Conservation (phyloP, 2,329 filamentous ascomycete genomes). For the Paracoccidioides brasiliensis region DNA sequence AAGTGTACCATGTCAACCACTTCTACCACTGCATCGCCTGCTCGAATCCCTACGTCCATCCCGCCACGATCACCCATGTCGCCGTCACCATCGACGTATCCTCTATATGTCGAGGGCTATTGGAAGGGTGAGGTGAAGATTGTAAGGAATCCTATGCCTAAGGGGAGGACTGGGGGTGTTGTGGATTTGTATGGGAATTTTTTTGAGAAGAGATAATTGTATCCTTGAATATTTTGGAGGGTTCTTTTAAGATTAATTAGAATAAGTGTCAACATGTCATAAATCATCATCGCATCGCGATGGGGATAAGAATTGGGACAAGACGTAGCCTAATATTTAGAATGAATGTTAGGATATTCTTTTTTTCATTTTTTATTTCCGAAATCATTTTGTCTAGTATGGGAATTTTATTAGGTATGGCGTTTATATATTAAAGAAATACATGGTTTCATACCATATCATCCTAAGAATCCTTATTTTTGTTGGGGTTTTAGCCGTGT, state of each 20-base stretch:
- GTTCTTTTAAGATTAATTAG: not conserved
- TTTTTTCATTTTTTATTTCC: not conserved
- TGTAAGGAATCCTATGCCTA: conserved; percentile 32
- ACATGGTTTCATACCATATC: not conserved
- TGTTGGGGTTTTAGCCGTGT: not conserved
- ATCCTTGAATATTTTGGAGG: conserved; percentile 28
- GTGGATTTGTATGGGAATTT: conserved; percentile 43
- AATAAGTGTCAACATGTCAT: no score
- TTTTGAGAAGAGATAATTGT: conserved; percentile 40
- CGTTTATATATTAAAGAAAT: not conserved
- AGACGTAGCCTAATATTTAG: no score
- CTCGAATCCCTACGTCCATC: not conserved
- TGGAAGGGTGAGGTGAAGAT: conserved; percentile 49
- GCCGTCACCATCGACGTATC: not conserved
- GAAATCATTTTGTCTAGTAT: not conserved
- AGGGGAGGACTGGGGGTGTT: conserved; percentile 26
- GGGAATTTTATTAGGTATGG: not conserved
- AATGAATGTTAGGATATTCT: not conserved
- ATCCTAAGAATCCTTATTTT: not conserved
- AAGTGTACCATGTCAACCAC: not conserved
- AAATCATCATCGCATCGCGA: no score
- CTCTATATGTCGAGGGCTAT: conserved; percentile 39
- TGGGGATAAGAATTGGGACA: no score
- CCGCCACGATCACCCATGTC: not conserved
- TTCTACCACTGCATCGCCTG: not conserved